phyloP scores from a whole-genome alignment of 2,329 filamentous ascomycete genomes.

The Capronia americana region DNA sequence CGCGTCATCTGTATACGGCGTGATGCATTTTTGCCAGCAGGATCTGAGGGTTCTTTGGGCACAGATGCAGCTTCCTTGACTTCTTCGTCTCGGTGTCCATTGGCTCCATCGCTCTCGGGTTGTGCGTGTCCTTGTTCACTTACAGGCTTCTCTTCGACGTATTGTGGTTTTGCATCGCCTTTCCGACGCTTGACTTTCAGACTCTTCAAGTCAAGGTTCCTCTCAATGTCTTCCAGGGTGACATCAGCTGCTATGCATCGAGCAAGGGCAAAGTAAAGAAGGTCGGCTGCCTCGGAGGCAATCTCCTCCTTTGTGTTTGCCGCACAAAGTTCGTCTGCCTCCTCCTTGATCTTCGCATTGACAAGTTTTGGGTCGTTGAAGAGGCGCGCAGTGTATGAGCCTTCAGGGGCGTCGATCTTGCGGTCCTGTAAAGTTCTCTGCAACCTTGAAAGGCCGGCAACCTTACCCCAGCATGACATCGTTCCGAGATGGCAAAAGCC shows the following conservation, averaged over 20 bases:
- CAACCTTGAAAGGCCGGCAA: constrained; percentile 79
- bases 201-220: constrained; percentile 90
- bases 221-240: constrained; percentile 85
- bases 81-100: constrained; percentile 41
- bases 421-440: constrained; percentile 85
- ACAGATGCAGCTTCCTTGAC: constrained; percentile 56
- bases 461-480: constrained; percentile 87
- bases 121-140: constrained; percentile 44
- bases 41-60: constrained; percentile 60
- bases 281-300: constrained; percentile 91
- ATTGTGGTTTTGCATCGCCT: constrained; percentile 92
- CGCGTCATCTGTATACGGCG: constrained; percentile 82
- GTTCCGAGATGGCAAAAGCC: constrained; percentile 95
- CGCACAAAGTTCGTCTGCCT: constrained; percentile 92
- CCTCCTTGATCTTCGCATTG: constrained; percentile 96
- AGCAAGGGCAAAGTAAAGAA: constrained; percentile 94
- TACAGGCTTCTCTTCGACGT: constrained; percentile 70
- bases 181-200: constrained; percentile 92
- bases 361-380: constrained; percentile 91
- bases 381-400: constrained; percentile 90
- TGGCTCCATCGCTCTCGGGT: constrained; percentile 34
- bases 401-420: constrained; percentile 80
- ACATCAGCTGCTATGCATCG: constrained; percentile 87
- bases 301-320: constrained; percentile 82
- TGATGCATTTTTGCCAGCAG: constrained; percentile 53